These are phyloP conservation scores for Gastrodia elata DNA, from an alignment of 106 monocot species.

Conservation along the genomic window DNA sequence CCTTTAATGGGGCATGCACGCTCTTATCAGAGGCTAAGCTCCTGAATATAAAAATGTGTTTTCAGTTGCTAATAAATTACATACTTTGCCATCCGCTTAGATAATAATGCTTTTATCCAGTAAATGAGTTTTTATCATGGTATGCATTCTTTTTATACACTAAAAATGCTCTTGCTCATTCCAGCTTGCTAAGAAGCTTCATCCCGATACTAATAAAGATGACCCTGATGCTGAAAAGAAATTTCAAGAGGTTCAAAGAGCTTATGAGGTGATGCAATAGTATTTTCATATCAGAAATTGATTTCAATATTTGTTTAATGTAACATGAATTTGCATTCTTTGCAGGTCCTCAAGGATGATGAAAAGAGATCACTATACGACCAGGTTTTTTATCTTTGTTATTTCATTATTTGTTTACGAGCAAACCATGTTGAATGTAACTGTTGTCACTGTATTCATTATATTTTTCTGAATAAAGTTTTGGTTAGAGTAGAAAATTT, in stretches of 20 bases:
- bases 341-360: conserved; percentile 89
- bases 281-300: not conserved
- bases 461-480: not conserved
- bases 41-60: not conserved
- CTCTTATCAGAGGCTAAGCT: not conserved
- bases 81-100: not conserved
- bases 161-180: not conserved
- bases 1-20: not conserved
- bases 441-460: not conserved
- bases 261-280: conserved; percentile 61
- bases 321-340: not conserved
- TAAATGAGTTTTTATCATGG: not conserved
- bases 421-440: not conserved
- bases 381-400: conserved; percentile 45
- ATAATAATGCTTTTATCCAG: not conserved
- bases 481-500: not conserved
- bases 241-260: conserved; percentile 89
- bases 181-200: conserved; percentile 94
- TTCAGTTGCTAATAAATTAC: not conserved
- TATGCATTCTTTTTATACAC: not conserved
- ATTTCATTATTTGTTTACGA: not conserved
- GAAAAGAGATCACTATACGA: conserved; percentile 86
- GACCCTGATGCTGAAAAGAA: conserved; percentile 87
- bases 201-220: conserved; percentile 96
- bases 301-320: not conserved